Base-by-base conservation (phyloP, 2,329 filamentous ascomycete genomes). In the Xylariales sp. region DNA sequence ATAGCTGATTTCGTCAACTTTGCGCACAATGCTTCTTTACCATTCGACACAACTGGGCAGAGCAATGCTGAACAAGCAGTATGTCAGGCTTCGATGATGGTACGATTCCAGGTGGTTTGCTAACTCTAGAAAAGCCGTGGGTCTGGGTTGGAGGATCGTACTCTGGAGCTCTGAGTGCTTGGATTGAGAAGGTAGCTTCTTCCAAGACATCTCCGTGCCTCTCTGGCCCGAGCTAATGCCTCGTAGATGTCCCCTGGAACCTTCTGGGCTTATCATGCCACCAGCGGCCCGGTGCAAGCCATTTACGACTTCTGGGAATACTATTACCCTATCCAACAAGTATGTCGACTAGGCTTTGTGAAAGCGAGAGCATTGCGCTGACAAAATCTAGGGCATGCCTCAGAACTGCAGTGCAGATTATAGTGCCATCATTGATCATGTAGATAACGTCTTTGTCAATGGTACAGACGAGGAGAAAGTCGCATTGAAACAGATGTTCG, bases 251-350 rank as follows among this genome's bases (percentile, higher is more conserved):
- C 67, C 2, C 74, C 75, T 0, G 76, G 72, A 6, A 79, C 74
- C 1, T 76, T 77, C 57, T 80, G 76, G 76, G 76, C 75, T 1
- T 80, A 80, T 47, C 74, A 77, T 54, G 63, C 76, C 3, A 74
- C 71, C 21, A 75, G 70, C 52, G 77, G 70, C 0, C 72, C 74
- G 1, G 74, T 80, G 1, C 59, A 81, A 49, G 69, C 71, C 1
- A 68, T 80, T 24, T 66, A 69, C 18, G 65, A 81, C 55, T 79
- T 71, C 51, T 81, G 75, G 74, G 63, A 71, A 55, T 81, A 80
- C 50, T 80, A 77, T 51, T 51, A 63, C 4, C 75, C 75, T 0
- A 65, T 80, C 15, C 70, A 75, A 51, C 51, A 73, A n/a, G 45
- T 44, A 15, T 27, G 38, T 31, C 5, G 9, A 7, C 14, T 10